Evolutionary conservation across 768 basidiomycete species (phyloP).

Genomic region (Pleurotus sapidus): DNA sequence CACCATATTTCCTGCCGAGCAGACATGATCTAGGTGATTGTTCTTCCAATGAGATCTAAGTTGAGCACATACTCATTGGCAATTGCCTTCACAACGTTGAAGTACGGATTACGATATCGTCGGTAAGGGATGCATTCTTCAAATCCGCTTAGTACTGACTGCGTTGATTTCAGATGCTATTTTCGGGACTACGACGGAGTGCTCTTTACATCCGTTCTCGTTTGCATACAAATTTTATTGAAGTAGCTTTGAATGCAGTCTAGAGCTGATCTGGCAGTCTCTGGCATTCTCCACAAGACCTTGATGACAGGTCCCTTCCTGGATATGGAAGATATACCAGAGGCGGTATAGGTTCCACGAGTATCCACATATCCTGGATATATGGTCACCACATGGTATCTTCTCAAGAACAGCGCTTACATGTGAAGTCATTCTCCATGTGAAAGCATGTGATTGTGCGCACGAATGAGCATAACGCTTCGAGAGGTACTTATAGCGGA

Average conservation of each 20-base stretch:
- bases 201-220: too few species aligned
- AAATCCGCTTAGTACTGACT: background rate
- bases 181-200: background rate
- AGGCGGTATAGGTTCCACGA: too few species aligned
- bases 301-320: too few species aligned
- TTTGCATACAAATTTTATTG: too few species aligned
- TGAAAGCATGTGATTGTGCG: background rate
- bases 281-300: too few species aligned
- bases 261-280: too few species aligned
- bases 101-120: too few species aligned
- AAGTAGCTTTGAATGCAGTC: too few species aligned
- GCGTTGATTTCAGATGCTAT: background rate
- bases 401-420: background rate
- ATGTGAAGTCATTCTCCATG: slow-evolving; percentile 1
- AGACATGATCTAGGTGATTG: background rate
- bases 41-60: background rate
- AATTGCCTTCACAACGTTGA: too few species aligned
- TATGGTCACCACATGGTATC: slow-evolving; percentile 2
- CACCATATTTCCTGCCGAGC: slow-evolving; percentile 47
- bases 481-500: background rate
- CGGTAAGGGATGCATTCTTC: too few species aligned
- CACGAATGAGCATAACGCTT: background rate
- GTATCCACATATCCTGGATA: background rate
- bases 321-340: too few species aligned
- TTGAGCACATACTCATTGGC: too few species aligned